Evolutionary conservation across 176 grass and related monocot genomes (phyloP), one percentile per base, ranked within the genome.

Genomic region (Oropetium thomaeum): DNA sequence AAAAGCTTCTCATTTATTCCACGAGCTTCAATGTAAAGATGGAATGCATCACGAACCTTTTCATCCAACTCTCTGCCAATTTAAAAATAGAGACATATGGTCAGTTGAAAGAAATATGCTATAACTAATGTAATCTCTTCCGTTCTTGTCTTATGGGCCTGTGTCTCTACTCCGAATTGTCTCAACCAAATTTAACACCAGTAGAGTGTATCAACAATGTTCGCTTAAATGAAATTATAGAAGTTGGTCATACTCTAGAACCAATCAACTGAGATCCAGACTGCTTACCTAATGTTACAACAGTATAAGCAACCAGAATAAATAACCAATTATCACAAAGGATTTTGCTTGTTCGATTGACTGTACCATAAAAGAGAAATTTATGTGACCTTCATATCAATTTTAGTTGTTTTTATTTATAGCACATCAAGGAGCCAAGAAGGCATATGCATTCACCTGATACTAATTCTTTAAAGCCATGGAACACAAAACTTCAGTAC

Each of bases 1-100:
- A 99, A 99, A 34, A 99, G 91, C 28, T 86, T 85, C 79, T 99
- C 96, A 75, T 92, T 86, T 81, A 99, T 92, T 30, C 89, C 96
- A 70, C 91, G 91, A 51, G 79, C 79, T 85, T 99, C 91, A 23
- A 99, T 92, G 84, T 90, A 99, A 47, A 67, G 34, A 82, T 95
- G 91, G 71, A 99, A 88, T 60, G 87, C 88, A 84, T 99, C 92
- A 58, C 96, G 88, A 80, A 99, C 35, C 55, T 99, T 99, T 67
- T 87, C 84, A 73, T 99, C 91, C 44, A 95, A 84, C 40, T 99
- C 96, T 43, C 96, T 99, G 74, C 54, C 20, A 85, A 79, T 82
- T 75, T 39, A 92, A 84, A 44, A 67, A 5, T 5, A 27, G 25
- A 69, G 12, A 70, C 40, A 30, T 13, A 67, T 37, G 52, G 79